Base-by-base conservation (phyloP, 768 basidiomycete species). In the Lactarius tabidus region DNA sequence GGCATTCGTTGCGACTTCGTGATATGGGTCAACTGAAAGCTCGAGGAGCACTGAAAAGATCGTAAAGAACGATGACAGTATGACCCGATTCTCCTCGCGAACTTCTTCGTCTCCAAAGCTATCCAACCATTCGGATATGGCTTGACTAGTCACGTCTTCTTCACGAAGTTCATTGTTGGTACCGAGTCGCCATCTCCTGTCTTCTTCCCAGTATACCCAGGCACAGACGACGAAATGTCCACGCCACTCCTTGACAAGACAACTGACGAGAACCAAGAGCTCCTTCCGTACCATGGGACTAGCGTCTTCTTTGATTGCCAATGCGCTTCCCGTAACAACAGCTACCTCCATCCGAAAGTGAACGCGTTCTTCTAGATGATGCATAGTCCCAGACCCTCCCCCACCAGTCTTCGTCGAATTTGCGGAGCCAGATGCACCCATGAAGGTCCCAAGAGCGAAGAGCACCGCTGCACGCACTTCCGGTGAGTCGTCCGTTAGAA, bases 211-310 rank as follows among this genome's bases (percentile, higher is more conserved):
- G 73, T 97, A 95, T 10, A 93, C 78, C 95, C 96, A 98, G 1
- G 96, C 95, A 67, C 96, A 97, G 43, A 95, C 86, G 56, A 96
- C 92, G 70, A 98, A 94, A 79, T 92, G 92, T 8, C 96, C 97
- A 62, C 94, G 80, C 93, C 95, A 98, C 74, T 98, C 96, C 74
- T 94, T 91, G 41, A 95, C 95, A 26, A 98, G 79, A 71, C 91
- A 93, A 72, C 93, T 95, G 62, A 98, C 86, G 43, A 98, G 82
- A 43, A 98, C 84, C 38, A 98, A 80, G 26, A 98, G 80, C 74
- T 98, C 97, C 77, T 97, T 97, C 64, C 96, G 81, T 14, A 95
- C 96, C 88, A 97, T 92, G 0, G 97, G 96, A 64, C 91, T 93
- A 1, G 93, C 97, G 73, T 99, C 97, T 62, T 93, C 93, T 74